Conservation (phyloP, 2,329 filamentous ascomycete species). For the Endoconidiophora laricicola region DNA sequence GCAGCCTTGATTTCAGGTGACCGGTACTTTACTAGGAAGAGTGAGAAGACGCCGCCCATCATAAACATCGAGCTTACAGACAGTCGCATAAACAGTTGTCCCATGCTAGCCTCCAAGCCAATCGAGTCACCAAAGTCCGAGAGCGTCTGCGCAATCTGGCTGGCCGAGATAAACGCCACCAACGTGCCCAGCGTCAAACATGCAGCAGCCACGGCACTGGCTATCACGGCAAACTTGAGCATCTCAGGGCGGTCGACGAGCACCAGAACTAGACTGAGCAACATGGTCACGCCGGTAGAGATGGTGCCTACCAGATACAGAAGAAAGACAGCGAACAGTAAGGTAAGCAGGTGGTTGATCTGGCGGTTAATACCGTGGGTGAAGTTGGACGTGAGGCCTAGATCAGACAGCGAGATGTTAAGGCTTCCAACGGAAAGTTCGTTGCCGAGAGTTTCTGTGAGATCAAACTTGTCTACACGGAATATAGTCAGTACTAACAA, state of each 20-base stretch:
- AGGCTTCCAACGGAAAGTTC: slow-evolving; percentile 30
- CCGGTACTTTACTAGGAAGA: slow-evolving; percentile 18
- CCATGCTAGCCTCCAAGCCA: slow-evolving; percentile 27
- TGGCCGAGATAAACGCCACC: slow-evolving; percentile 25
- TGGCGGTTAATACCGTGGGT: slow-evolving; percentile 25
- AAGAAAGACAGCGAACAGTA: slow-evolving; percentile 31
- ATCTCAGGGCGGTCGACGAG: neutral
- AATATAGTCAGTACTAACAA: neutral
- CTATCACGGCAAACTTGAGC: slow-evolving; percentile 20
- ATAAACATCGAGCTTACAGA: slow-evolving; percentile 33
- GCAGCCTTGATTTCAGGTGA: slow-evolving; percentile 10
- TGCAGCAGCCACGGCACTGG: slow-evolving; percentile 23
- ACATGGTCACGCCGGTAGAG: slow-evolving; percentile 22
- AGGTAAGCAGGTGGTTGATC: slow-evolving; percentile 32
- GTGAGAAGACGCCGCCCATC: slow-evolving; percentile 15
- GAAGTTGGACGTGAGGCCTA: slow-evolving; percentile 25
- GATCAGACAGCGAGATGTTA: slow-evolving; percentile 26
- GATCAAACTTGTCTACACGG: slow-evolving; percentile 25
- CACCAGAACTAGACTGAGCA: slow-evolving; percentile 19
- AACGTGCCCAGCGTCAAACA: slow-evolving; percentile 27
- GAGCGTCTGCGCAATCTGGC: slow-evolving; percentile 26
- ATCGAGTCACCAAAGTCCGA: slow-evolving; percentile 27
- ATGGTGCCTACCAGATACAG: slow-evolving; percentile 32
- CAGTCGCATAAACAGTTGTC: slow-evolving; percentile 28
- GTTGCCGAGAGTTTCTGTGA: slow-evolving; percentile 29